Conservation (phyloP, 148 eudicot genomes). For the Persicaria maculosa region DNA sequence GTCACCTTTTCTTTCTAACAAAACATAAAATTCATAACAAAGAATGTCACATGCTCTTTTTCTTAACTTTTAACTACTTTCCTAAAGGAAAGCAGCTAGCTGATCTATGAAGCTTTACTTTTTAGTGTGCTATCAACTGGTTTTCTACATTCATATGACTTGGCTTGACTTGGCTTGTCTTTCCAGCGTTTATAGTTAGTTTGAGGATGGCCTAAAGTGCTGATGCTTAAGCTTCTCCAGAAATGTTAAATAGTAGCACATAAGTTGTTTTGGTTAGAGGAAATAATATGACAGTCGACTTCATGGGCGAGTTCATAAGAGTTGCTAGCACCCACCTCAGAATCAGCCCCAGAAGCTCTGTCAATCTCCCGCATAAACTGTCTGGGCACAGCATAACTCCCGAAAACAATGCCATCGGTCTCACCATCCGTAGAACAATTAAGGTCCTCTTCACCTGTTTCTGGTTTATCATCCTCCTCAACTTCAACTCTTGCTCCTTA, state of each 20-base stretch:
- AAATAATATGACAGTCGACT: slow-evolving; percentile 54
- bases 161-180: background rate
- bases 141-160: background rate
- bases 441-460: slow-evolving; percentile 31
- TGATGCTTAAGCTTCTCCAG: background rate
- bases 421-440: slow-evolving; percentile 60
- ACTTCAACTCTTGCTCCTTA: background rate
- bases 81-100: too few relatives aligned
- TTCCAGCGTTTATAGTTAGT: background rate
- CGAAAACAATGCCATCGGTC: slow-evolving; percentile 49
- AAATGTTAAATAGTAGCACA: background rate
- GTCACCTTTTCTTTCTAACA: too few relatives aligned
- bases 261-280: background rate
- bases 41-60: too few relatives aligned
- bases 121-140: background rate
- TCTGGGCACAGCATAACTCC: slow-evolving; percentile 56
- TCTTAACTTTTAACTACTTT: too few relatives aligned
- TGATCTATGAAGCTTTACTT: too few relatives aligned
- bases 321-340: slow-evolving; percentile 26
- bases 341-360: slow-evolving; percentile 33
- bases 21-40: too few relatives aligned
- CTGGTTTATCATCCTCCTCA: slow-evolving; percentile 19
- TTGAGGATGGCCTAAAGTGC: background rate
- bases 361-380: slow-evolving; percentile 66
- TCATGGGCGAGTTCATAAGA: slow-evolving; percentile 35